Conservation (phyloP, 805 yeast species). For the Saccharomycopsis amapae region DNA sequence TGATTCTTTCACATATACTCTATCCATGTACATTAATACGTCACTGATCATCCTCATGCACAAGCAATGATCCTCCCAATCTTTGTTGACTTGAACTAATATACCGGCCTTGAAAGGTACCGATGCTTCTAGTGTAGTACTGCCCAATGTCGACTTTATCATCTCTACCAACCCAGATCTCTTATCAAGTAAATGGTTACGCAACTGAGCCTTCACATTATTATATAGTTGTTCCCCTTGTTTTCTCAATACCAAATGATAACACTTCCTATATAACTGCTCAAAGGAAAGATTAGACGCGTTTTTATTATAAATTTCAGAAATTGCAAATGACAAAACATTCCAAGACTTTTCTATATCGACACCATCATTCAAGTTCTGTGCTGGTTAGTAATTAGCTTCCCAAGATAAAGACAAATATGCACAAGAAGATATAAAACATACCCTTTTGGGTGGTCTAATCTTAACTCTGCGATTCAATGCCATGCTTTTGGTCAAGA, state of each 20-base stretch:
- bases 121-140: neutral
- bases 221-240: constrained; percentile 60
- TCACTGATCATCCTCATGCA: constrained; percentile 77
- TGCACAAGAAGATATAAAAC: constrained; percentile 7
- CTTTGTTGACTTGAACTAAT: constrained; percentile 23
- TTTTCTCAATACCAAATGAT: constrained; percentile 65
- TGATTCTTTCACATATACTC: constrained; percentile 71
- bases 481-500: constrained; percentile 13
- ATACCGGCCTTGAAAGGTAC: constrained; percentile 1
- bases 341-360: constrained; percentile 66
- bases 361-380: constrained; percentile 32
- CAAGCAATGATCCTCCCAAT: constrained; percentile 68
- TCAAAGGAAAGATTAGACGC: constrained; percentile 76
- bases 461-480: constrained; percentile 43
- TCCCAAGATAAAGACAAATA: neutral
- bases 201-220: constrained; percentile 44
- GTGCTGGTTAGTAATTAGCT: neutral
- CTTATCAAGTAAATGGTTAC: constrained; percentile 36
- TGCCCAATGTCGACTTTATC: neutral
- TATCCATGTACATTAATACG: constrained; percentile 77
- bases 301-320: constrained; percentile 62
- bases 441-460: constrained; percentile 52
- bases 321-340: constrained; percentile 57
- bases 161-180: constrained; percentile 22
- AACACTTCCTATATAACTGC: constrained; percentile 72